These are phyloP conservation scores for Nissolia schottii DNA, from an alignment of 306 rosid genomes.

Conservation along the genomic window DNA sequence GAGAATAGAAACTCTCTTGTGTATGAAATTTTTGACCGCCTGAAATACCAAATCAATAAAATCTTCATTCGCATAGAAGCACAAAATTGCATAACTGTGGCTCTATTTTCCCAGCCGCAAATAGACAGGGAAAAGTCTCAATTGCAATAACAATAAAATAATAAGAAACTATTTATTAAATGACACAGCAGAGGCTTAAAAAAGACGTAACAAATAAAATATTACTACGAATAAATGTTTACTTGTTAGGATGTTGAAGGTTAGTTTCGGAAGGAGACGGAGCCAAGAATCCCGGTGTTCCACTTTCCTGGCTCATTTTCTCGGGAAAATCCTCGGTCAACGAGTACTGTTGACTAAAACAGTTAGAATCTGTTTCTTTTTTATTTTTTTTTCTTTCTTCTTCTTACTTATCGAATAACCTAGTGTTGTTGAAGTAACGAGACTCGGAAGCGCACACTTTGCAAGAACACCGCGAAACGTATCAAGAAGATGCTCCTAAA, in stretches of 20 bases:
- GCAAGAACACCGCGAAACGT: not conserved
- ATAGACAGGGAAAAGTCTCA: conserved; percentile 1
- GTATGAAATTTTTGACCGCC: conserved; percentile 38
- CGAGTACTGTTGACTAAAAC: conserved; percentile 10
- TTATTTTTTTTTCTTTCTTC: not conserved
- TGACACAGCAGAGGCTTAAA: not conserved
- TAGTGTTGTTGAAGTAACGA: not conserved
- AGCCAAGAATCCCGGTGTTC: not conserved
- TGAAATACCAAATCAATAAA: conserved; percentile 17
- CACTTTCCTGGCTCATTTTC: conserved; percentile 30
- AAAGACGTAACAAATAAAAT: not conserved
- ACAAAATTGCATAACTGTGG: not conserved
- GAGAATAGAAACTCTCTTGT: conserved; percentile 44
- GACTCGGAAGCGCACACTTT: not conserved
- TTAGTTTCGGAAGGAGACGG: not conserved
- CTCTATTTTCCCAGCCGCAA: conserved; percentile 19
- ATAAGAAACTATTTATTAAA: not conserved
- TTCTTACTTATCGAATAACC: not conserved
- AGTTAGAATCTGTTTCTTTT: not conserved
- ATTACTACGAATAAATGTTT: conserved; percentile 1
- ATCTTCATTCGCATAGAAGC: not conserved
- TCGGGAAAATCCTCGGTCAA: conserved; percentile 17
- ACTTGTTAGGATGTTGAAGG: conserved; percentile 29
- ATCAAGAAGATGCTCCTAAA: conserved; percentile 11
- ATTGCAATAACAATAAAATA: not conserved